Base-by-base conservation (phyloP, 108 stramenopile species). In the Cylindrotheca closterium region DNA sequence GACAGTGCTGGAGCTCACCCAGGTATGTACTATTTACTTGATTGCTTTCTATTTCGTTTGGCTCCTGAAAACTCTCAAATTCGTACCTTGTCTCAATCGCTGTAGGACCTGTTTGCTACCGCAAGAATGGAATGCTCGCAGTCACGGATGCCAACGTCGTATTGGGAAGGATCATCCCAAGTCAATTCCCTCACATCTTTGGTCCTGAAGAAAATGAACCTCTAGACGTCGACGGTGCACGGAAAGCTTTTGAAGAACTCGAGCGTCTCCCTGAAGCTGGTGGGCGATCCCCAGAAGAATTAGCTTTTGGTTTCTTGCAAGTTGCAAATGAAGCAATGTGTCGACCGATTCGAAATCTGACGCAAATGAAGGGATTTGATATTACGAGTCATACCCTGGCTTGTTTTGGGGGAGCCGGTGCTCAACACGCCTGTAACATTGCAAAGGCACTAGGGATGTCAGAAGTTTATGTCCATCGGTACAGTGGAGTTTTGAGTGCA, bases 291-390 rank as follows among this genome's bases (percentile, higher is more conserved):
- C 79, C 81, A 17, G 93, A 89, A 69, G 95, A 98, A 60, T 74
- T 99, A 18, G 99, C 99, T 2, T 94, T 78, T 68, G 99, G 99
- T 5, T 99, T 99, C 68, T 66, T 99, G 46, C 85, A 94, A 70
- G 96, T 99, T 10, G 99, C 99, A 67, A 99, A 98, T 75, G 99
- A 99, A 67, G 97, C 99, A 52, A 99, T 99, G 99, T 98, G 97
- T 69, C 87, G 99, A 19, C 99, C 99, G 1, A 98, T 99, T 75
- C 90, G 99, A 30, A 98, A 97, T 67, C 78, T 99, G 46, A 99
- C 98, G 30, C 97, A 98, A 74, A 98, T 98, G 97, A 89, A 84
- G 62, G 98, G 95, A 15, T 88, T 80, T 68, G 93, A 95, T 72
- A 78, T 90, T 24, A 86, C 93, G 33, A 91, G 71, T 4, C 96